Conservation (phyloP, 169 alveolate genomes). For the Eimeria necatrix region DNA sequence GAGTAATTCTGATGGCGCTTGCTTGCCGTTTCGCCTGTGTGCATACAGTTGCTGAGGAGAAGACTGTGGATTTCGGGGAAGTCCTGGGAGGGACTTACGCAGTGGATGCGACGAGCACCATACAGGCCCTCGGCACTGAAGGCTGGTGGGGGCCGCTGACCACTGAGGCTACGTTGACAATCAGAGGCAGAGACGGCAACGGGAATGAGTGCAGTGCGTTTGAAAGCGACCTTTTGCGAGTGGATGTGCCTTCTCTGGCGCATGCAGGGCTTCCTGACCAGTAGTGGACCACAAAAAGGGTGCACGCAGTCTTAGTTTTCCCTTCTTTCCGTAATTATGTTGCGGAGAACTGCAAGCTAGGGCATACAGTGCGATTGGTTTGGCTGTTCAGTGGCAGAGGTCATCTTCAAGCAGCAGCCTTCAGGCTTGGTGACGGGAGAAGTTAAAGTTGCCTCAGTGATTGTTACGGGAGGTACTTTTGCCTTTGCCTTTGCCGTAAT, state of each 20-base stretch:
- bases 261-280: neutral
- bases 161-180: constrained; percentile 41
- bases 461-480: constrained; percentile 17
- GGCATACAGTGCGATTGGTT: neutral
- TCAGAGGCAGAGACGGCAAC: constrained; percentile 68
- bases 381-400: constrained; percentile 54
- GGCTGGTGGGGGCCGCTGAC: constrained; percentile 78
- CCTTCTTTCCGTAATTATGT: too few relatives aligned
- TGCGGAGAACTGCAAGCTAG: too few relatives aligned
- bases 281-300: neutral
- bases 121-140: constrained; percentile 48
- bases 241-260: neutral
- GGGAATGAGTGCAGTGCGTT: constrained; percentile 59
- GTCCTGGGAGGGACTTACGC: constrained; percentile 62
- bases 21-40: neutral
- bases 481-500: constrained; percentile 9
- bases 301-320: too few relatives aligned
- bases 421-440: constrained; percentile 61
- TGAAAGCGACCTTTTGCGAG: neutral
- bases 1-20: neutral
- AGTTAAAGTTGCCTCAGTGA: constrained; percentile 13
- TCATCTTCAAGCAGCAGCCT: constrained; percentile 23
- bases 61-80: constrained; percentile 64
- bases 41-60: constrained; percentile 60
- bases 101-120: constrained; percentile 58